Percentiles rank a stretch among this genome's conserved stretches.
phyloP scores from a whole-genome alignment of 768 basidiomycete genomes.

The Gloeophyllum trabeum region DNA sequence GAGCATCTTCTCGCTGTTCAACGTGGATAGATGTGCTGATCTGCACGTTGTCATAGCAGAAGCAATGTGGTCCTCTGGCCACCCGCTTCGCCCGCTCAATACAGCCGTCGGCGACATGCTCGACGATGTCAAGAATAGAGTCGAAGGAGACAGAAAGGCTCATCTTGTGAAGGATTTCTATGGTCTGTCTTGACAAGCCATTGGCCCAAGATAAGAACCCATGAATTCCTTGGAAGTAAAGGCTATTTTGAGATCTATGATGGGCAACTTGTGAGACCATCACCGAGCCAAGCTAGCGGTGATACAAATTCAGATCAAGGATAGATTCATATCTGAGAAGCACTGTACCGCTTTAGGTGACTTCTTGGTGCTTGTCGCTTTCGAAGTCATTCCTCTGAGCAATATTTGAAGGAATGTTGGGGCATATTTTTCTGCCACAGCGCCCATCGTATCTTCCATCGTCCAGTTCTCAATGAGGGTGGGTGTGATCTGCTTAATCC shows the following conservation, averaged over 20 bases:
- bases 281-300: neutral
- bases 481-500: neutral
- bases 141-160: neutral
- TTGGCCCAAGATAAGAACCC: neutral
- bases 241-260: neutral
- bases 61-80: slow-evolving; percentile 1
- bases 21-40: slow-evolving; percentile 18
- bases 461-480: neutral
- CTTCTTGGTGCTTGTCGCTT: neutral
- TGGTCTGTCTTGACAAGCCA: neutral
- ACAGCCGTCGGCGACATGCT: neutral
- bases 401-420: neutral
- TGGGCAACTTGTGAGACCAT: neutral
- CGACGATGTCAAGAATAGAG: neutral
- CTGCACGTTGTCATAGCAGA: slow-evolving; percentile 18
- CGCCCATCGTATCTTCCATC: neutral
- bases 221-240: neutral
- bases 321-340: too few relatives aligned
- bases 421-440: neutral
- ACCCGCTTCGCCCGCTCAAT: neutral
- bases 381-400: neutral
- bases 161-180: neutral
- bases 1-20: slow-evolving; percentile 16
- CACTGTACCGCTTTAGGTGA: neutral
- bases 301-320: too few relatives aligned